Percentiles rank a stretch among this genome's conserved stretches.
Evolutionary conservation across 2,329 filamentous ascomycete genomes (phyloP).

Genomic region (Sarocladium kiliense): DNA sequence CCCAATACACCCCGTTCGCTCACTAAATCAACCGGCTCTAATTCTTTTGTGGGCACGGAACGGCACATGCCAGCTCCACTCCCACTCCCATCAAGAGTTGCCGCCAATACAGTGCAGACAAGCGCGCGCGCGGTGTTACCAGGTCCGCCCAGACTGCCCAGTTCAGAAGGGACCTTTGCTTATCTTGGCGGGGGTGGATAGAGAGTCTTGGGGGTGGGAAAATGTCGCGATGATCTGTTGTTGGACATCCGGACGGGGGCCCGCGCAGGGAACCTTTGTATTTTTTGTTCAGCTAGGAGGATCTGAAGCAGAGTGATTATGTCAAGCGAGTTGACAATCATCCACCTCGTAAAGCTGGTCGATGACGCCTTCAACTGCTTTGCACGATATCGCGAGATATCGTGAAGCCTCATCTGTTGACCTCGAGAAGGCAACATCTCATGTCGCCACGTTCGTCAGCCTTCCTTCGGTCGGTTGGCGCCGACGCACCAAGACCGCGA

Average conservation of each 20-base stretch:
- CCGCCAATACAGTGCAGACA: background rate
- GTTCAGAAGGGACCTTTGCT: conserved; percentile 7
- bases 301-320: background rate
- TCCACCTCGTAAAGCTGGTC: too few relatives aligned
- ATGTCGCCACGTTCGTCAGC: background rate
- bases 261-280: background rate
- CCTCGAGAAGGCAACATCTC: too few relatives aligned
- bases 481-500: conserved; percentile 5
- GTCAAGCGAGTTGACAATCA: too few relatives aligned
- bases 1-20: too few relatives aligned
- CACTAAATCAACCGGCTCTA: too few relatives aligned
- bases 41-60: background rate
- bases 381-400: too few relatives aligned
- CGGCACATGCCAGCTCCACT: conserved; percentile 6
- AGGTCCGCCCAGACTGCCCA: background rate
- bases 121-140: background rate
- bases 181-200: background rate
- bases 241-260: background rate
- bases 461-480: background rate
- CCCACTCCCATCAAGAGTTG: background rate
- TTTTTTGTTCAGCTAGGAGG: background rate
- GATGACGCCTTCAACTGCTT: too few relatives aligned
- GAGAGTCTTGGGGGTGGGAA: background rate
- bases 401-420: too few relatives aligned
- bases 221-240: background rate